Base-by-base conservation (phyloP, 192 early-diverging fungal genomes). In the Podochytrium sp. region DNA sequence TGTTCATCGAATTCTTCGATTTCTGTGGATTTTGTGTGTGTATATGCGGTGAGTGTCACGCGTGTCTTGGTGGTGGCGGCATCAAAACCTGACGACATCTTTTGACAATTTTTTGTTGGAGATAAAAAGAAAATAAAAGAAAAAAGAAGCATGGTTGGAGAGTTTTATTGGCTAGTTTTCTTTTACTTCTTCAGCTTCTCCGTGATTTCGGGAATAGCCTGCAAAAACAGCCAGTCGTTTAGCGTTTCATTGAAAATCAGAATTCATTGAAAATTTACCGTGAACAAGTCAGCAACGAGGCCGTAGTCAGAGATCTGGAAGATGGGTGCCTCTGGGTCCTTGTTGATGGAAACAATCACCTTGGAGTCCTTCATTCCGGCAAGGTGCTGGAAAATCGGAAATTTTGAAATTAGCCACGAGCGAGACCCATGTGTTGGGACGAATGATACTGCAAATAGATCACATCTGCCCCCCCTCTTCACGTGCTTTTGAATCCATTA, bases 351-450 rank as follows among this genome's bases (percentile, higher is more conserved):
- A 39, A 96, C 97, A 85, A 99, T 99, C 51, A 90, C 89, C 89
- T 99, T 99, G 83, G 93, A 95, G 78, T 99, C 97, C 85, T 99
- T 99, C 96, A 98, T 98, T 77, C 96, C 96, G 34, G 96, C 96
- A 85, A 98, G 80, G 75, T 96, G 96, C 89, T 95, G 92, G 20
- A 25, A 40, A 23, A 5, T 10, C 10, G 67, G 18, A 35, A 23
- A 33, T 39, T n/a, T n/a, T n/a, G n/a, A n/a, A n/a, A n/a, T n/a
- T n/a, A n/a, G n/a, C n/a, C n/a, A n/a, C n/a, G n/a, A n/a, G n/a
- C n/a, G n/a, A n/a, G n/a, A n/a, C n/a, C n/a, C n/a, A n/a, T n/a
- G n/a, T n/a, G n/a, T n/a, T n/a, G n/a, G n/a, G n/a, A n/a, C n/a
- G n/a, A n/a, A n/a, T n/a, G n/a, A n/a, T n/a, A n/a, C n/a, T n/a